A percentile compares a stretch with the other conserved stretches of the same genome.
These are phyloP conservation scores for Silene coronaria DNA, from an alignment of 179 eudicot genomes.

Conservation along the genomic window DNA sequence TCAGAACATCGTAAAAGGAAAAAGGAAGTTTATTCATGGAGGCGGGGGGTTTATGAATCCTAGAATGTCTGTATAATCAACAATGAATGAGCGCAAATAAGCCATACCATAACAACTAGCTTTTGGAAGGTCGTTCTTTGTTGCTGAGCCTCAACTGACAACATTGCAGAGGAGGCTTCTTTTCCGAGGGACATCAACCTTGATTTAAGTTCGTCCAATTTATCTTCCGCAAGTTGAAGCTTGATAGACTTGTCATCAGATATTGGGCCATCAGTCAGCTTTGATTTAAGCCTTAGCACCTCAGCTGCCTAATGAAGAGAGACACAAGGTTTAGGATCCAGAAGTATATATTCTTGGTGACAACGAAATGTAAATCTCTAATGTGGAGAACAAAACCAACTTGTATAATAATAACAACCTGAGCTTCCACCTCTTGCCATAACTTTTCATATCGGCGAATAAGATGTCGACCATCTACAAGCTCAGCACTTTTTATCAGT, in stretches of 20 bases:
- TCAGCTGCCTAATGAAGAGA: conserved; percentile 55
- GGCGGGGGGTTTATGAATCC: too few species aligned
- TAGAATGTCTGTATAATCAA: background rate
- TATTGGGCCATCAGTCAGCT: conserved; percentile 42
- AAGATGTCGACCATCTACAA: conserved; percentile 86
- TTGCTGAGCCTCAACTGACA: conserved; percentile 74
- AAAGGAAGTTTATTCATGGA: too few species aligned
- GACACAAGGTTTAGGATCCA: conserved; percentile 16
- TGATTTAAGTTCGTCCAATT: conserved; percentile 56
- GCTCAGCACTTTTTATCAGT: conserved; percentile 58
- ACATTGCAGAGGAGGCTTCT: conserved; percentile 83
- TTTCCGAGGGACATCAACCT: conserved; percentile 61
- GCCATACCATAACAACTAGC: conserved; percentile 62
- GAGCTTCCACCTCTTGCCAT: conserved; percentile 72
- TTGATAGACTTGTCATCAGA: conserved; percentile 44
- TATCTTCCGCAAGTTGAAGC: conserved; percentile 63
- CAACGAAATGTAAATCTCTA: background rate
- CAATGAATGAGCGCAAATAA: background rate
- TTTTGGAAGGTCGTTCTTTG: conserved; percentile 62
- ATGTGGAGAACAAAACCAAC: background rate
- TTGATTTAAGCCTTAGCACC: conserved; percentile 56
- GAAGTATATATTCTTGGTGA: background rate
- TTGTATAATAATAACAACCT: conserved; percentile 41
- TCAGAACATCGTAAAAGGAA: too few species aligned
- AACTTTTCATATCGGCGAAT: conserved; percentile 56